Evolutionary conservation across 164 flowering plant genomes (phyloP), one percentile per base, ranked within the genome.

Genomic region (Sextonia rubra): DNA sequence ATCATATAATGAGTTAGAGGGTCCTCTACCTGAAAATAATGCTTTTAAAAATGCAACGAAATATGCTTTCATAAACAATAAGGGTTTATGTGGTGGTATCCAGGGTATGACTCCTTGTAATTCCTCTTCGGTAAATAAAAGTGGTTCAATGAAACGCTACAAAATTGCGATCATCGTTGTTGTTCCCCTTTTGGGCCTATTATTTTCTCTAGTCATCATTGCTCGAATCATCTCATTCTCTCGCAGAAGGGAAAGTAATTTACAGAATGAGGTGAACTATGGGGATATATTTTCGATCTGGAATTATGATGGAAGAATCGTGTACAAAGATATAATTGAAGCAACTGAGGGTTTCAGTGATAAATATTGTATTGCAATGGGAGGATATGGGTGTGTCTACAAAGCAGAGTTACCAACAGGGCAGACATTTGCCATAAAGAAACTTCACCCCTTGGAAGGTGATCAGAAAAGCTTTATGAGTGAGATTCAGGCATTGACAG

Each of bases 371-470:
- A 68, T 75, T 23, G 73, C 73, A 3, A 22, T 1, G 14, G 77
- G 77, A 29, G 69, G 69, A 23, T 64, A 18, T 52, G 77, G 77
- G 20, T 47, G 68, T 22, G 77, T 75, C 22, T 70, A 75, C 69
- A 70, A 49, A 47, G 56, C 72, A 62, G 64, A 62, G 64, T 24
- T 75, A 17, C 63, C 32, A 15, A 47, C 68, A 20, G 77, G 73
- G 18, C 77, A 70, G 24, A 37, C 64, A 20, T 64, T 75, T 7
- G 77, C 77, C 8, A 25, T 75, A 23, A 75, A 75, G 61, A 64
- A 64, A 24, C 24, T 75, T 52, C 23, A 64, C 17, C 29, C 63
- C 4, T 12, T 4, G 29, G 72, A 69, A 44, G 47, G 58, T 8
- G 56, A 67, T 24, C 20, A 17, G 8, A 70, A 24, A 25, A 27